A percentile compares a stretch with the other conserved stretches of the same genome.
Evolutionary conservation across 306 rosid genomes (phyloP).

Genomic region (Leucaena leucocephala): DNA sequence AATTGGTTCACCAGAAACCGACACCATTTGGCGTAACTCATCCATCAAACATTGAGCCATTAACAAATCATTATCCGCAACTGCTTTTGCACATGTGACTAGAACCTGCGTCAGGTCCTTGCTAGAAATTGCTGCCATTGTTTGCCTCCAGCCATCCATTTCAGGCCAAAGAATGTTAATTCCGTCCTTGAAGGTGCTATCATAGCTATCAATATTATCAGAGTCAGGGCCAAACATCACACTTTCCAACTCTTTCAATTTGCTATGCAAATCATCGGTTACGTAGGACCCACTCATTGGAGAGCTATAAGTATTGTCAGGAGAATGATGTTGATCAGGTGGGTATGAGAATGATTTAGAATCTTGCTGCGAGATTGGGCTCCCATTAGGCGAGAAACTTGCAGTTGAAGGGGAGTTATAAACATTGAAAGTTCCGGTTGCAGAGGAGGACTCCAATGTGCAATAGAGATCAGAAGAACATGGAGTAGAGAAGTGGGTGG

Average conservation of each 20-base stretch:
- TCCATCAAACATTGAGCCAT: slow-evolving; percentile 80
- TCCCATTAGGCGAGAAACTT: slow-evolving; percentile 74
- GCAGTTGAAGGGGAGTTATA: slow-evolving; percentile 65
- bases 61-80: slow-evolving; percentile 67
- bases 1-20: slow-evolving; percentile 92
- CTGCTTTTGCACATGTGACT: slow-evolving; percentile 74
- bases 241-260: slow-evolving; percentile 81
- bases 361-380: slow-evolving; percentile 75
- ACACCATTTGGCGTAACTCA: slow-evolving; percentile 77
- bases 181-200: slow-evolving; percentile 50
- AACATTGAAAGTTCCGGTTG: slow-evolving; percentile 43
- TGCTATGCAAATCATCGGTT: slow-evolving; percentile 70
- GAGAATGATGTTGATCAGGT: slow-evolving; percentile 56
- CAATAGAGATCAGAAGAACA: slow-evolving; percentile 56
- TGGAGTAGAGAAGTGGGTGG: slow-evolving; percentile 38
- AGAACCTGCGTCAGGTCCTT: slow-evolving; percentile 74
- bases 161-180: slow-evolving; percentile 48
- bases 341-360: slow-evolving; percentile 60
- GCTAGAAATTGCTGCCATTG: slow-evolving; percentile 65
- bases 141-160: slow-evolving; percentile 74
- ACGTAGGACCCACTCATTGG: slow-evolving; percentile 76
- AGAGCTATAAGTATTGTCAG: slow-evolving; percentile 71
- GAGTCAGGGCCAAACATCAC: slow-evolving; percentile 90
- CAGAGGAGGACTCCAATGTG: slow-evolving; percentile 87
- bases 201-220: slow-evolving; percentile 57